Base-by-base conservation (phyloP, 345 rosid species). In the Nephelium lappaceum region DNA sequence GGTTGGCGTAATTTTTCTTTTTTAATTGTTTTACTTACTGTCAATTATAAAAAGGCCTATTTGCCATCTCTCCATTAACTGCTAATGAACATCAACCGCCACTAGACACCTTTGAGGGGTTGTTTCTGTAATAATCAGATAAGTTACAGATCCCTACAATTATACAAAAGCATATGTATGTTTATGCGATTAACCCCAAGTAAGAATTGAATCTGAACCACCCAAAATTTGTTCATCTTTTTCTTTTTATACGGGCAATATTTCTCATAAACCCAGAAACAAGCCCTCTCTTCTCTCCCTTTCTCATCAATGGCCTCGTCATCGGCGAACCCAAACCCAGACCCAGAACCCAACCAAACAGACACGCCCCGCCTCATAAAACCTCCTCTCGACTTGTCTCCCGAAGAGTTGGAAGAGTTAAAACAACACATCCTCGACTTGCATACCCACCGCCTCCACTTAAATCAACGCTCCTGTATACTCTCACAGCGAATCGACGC, bases 391-490 rank as follows among this genome's bases (percentile, higher is more conserved):
- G 90, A 92, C 21, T 77, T 93, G 65, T 83, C 85, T 25, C 83
- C 83, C 42, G 88, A 77, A 41, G 97, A 92, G 85, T 85, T 85
- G 82, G 81, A 83, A 11, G 88, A 83, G 70, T 78, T 95, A 12
- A 69, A 69, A 68, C 86, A 83, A 6, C 57, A 73, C 69, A 82
- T 95, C 75, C 55, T 80, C 45, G 93, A 89, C 87, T 88, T 83
- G 82, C 98, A 95, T 89, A 83, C 86, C 63, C 93, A 95, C 88
- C 70, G 78, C 42, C 79, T 89, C 74, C 81, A 83, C 12, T 77
- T 83, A 0, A 88, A 87, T 31, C 84, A 78, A 79, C 93, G 97
- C 85, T 90, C 95, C 39, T 92, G 97, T 18, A 84, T 95, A 9
- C 84, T 93, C 15, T 89, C 88, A 25, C 94, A 93, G 60, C 86